Conservation (phyloP, 2,329 filamentous ascomycete species). For the Mycosphaerella sp. region DNA sequence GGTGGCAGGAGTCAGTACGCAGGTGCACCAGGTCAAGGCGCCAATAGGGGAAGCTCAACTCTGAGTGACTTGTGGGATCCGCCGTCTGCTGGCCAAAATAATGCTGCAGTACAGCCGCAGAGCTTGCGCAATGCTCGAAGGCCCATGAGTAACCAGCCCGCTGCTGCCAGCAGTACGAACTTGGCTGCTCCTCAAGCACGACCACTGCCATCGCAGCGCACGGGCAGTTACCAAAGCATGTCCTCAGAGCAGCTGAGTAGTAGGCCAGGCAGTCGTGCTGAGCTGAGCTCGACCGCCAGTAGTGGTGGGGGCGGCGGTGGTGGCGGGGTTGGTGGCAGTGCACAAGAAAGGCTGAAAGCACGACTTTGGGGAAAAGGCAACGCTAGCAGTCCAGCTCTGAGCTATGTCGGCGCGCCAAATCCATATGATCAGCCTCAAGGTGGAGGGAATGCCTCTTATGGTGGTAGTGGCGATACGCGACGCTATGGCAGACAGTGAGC, state of each 20-base stretch:
- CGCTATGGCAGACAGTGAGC: slow-evolving; percentile 12
- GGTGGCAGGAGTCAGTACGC: slow-evolving; percentile 28
- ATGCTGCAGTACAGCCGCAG: slow-evolving; percentile 39
- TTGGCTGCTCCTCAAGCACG: slow-evolving; percentile 39
- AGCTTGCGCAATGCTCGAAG: slow-evolving; percentile 36
- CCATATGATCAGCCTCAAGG: slow-evolving; percentile 18
- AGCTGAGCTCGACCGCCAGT: slow-evolving; percentile 34
- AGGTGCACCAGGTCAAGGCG: slow-evolving; percentile 6
- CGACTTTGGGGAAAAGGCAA: slow-evolving; percentile 53
- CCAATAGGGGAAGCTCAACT: slow-evolving; percentile 39
- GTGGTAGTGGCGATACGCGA: slow-evolving; percentile 7
- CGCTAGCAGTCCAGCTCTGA: slow-evolving; percentile 13
- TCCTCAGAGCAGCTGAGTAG: slow-evolving; percentile 31
- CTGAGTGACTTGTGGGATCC: slow-evolving; percentile 57
- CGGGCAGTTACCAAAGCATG: slow-evolving; percentile 65
- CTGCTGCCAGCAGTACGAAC: slow-evolving; percentile 25
- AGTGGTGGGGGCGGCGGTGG: slow-evolving; percentile 36
- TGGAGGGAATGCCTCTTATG: slow-evolving; percentile 8
- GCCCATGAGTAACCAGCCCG: slow-evolving; percentile 17
- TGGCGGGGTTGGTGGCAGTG: slow-evolving; percentile 47
- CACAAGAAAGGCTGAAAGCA: slow-evolving; percentile 77
- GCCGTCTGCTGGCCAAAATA: slow-evolving; percentile 33
- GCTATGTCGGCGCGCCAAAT: slow-evolving; percentile 13
- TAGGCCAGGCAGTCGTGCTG: slow-evolving; percentile 32
- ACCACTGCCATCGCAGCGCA: slow-evolving; percentile 65